Conservation (phyloP, 257 asterid species). For the Solanum sejunctum region DNA sequence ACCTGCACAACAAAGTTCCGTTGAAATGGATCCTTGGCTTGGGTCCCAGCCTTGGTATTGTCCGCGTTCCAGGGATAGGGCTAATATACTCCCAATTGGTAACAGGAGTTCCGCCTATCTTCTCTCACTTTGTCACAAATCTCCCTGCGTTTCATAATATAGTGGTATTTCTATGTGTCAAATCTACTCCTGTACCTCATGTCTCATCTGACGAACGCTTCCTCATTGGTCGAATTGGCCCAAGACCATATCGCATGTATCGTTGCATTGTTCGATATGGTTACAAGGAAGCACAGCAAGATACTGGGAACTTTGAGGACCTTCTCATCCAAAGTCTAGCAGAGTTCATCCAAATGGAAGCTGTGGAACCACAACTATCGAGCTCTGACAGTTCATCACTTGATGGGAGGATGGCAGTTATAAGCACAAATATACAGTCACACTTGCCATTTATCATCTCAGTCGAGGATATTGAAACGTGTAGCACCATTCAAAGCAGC, state of each 20-base stretch:
- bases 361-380: constrained; percentile 61
- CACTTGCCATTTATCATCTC: constrained; percentile 33
- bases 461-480: constrained; percentile 19
- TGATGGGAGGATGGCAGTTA: constrained; percentile 95
- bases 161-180: constrained; percentile 78
- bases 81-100: constrained; percentile 85
- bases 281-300: constrained; percentile 79
- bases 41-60: constrained; percentile 90
- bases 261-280: constrained; percentile 91
- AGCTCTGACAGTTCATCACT: constrained; percentile 42
- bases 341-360: constrained; percentile 90
- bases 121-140: constrained; percentile 91
- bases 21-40: constrained; percentile 80
- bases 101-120: constrained; percentile 82
- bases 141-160: constrained; percentile 92
- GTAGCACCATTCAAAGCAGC: constrained; percentile 45
- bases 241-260: constrained; percentile 83
- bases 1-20: constrained; percentile 84
- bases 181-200: constrained; percentile 71
- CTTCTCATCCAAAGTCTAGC: constrained; percentile 71
- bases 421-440: constrained; percentile 42
- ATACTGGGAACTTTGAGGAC: constrained; percentile 66
- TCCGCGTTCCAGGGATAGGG: constrained; percentile 92
- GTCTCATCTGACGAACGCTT: constrained; percentile 81
- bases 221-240: constrained; percentile 90